Evolutionary conservation across 257 asterid genomes (phyloP).

Genomic region (Scutellaria barbata): DNA sequence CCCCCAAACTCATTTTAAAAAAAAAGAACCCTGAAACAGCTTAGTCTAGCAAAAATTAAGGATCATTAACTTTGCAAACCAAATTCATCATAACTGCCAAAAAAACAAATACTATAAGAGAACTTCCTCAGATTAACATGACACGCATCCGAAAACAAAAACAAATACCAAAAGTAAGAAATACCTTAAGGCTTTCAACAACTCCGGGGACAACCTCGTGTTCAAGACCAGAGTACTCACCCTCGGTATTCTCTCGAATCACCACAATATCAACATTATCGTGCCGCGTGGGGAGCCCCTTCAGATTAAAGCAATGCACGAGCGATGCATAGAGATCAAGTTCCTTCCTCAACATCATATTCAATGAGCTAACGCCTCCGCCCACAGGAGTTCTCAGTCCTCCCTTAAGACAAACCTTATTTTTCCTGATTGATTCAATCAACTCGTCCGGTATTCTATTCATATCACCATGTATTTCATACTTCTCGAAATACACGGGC

Average conservation of each 20-base stretch:
- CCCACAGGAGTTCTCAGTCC: slow-evolving; percentile 93
- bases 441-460: slow-evolving; percentile 71
- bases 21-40: neutral
- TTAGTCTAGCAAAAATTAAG: neutral
- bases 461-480: slow-evolving; percentile 85
- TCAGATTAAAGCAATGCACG: slow-evolving; percentile 84
- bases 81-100: neutral
- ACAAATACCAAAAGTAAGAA: neutral
- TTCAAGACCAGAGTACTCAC: slow-evolving; percentile 95
- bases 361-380: slow-evolving; percentile 92
- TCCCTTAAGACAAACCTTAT: slow-evolving; percentile 91
- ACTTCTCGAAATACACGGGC: slow-evolving; percentile 84
- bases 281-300: slow-evolving; percentile 85
- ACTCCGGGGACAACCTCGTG: slow-evolving; percentile 99
- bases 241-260: slow-evolving; percentile 96
- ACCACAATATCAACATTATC: slow-evolving; percentile 87
- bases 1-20: no score
- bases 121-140: slow-evolving; percentile 2
- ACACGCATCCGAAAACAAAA: neutral
- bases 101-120: neutral
- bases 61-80: neutral
- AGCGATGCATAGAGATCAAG: slow-evolving; percentile 95
- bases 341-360: slow-evolving; percentile 82
- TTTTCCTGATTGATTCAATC: slow-evolving; percentile 78
- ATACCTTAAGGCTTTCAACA: slow-evolving; percentile 96